Base-by-base conservation (phyloP, 1,284 basidiomycete genomes). In the Fomitopsis pinicola region DNA sequence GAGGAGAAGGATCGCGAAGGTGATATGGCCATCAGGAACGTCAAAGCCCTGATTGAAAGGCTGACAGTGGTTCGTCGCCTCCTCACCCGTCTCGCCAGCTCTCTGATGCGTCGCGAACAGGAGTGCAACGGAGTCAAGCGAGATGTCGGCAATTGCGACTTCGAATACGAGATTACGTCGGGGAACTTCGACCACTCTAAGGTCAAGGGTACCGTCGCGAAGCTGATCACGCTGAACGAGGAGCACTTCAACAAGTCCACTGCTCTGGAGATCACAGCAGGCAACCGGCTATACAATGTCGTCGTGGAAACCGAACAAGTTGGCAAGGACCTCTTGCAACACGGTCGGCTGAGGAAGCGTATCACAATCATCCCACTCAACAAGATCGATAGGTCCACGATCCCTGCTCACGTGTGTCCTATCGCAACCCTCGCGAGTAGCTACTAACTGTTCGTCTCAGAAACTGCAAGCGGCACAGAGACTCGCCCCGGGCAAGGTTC, bases 361-460 rank as follows among this genome's bases (percentile, higher is more conserved):
- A 92, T 97, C 30, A 98, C 95, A 0, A 88, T 98, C 70, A 95
- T 99, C 66, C 97, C 97, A 0, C 80, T 99, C 46, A 97, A 91
- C 77, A 96, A 95, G 78, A 97, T 99, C 70, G 88, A 86, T 65
- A 81, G 88, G 2, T 85, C 82, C 69, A 84, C 80, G 55, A 83
- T 95, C 55, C 76, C 85, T 10, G 76, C 84, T 0, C 79, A 87
- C 73, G 91, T 91, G 65, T 28, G 82, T 74, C 46, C 7, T 7
- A 12, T 26, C 1, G 15, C 14, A 15, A 14, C 1, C 26, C 14
- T 52, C 12, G 3, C 36, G 7, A 10, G 46, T 14, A 8, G 42
- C 36, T n/a, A 42, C 10, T 38, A 28, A 52, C 52, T 44, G 52
- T 42, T 12, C 19, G 26, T 2, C 46, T 8, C 62, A 95, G 88